Percentiles rank a stretch among this genome's conserved stretches.
Evolutionary conservation across 257 asterid genomes (phyloP).

Genomic region (Solanum rostratum): DNA sequence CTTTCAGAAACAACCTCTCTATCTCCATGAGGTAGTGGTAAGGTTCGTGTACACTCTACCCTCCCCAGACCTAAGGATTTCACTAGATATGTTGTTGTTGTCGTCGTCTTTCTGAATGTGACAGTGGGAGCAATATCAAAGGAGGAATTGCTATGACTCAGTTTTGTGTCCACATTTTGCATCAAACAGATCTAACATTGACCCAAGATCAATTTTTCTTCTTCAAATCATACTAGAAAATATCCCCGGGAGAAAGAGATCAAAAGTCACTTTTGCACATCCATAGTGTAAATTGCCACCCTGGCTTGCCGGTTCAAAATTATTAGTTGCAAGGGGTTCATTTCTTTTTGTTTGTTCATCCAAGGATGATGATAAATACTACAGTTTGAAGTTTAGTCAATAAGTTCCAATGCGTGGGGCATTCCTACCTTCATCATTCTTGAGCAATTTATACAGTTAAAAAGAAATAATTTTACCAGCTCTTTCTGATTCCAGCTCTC

Average conservation of each 20-base stretch:
- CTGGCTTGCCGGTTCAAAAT: not conserved
- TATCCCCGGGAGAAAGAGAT: not conserved
- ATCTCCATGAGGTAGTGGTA: too few species aligned
- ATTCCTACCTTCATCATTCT: not conserved
- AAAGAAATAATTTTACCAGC: slow-evolving; percentile 47
- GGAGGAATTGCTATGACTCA: not conserved
- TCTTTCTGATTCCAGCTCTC: slow-evolving; percentile 92
- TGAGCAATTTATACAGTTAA: not conserved
- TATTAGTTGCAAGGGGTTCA: not conserved
- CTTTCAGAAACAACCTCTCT: too few species aligned
- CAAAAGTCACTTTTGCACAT: not conserved
- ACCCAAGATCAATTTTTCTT: not conserved
- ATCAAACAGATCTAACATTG: not conserved
- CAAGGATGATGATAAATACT: not conserved
- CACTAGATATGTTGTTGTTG: too few species aligned
- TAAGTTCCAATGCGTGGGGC: not conserved
- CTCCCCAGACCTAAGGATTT: too few species aligned
- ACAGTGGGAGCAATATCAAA: not conserved
- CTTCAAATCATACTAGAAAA: not conserved
- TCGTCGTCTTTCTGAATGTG: too few species aligned
- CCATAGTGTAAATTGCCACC: not conserved
- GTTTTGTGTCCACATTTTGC: not conserved
- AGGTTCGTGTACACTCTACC: too few species aligned
- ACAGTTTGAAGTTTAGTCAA: not conserved
- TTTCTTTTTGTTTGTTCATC: not conserved